Base-by-base conservation (phyloP, 495 filamentous ascomycete genomes). In the Xylaria grammica region DNA sequence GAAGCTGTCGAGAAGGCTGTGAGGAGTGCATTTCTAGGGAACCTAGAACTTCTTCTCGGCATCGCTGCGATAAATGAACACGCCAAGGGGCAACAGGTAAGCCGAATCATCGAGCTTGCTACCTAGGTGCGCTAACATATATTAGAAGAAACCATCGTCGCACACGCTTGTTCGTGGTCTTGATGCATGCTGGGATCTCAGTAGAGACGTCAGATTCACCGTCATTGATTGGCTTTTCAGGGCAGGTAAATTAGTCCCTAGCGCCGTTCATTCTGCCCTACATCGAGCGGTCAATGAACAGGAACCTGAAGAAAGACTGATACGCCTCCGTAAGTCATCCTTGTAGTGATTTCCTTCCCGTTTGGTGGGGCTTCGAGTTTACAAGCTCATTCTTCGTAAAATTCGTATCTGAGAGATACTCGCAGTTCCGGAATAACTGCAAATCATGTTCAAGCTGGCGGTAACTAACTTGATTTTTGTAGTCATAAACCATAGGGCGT, bases 1-100 rank as follows among this genome's bases (percentile, higher is more conserved):
- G 80, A 84, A 24, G 80, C 79, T 17, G 73, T 84, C n/a, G 80
- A 79, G 68, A 79, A 79, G 22, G 78, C 78, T 0, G 75, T 80
- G 0, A 70, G 78, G 20, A 74, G 77, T 29, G 76, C 76, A 0
- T 76, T 78, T 50, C 66, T 84, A 60, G 75, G 71, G 1, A 81
- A 67, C 60, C 65, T 84, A 8, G 78, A 80, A 65, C 64, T 81
- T 55, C 68, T 84, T 65, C 68, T 84, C 8, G 80, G 79, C 0
- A 66, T 82, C 7, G 55, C 74, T 24, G 71, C 68, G 7, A 65
- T 69, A 15, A 71, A 68, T 22, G 71, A 65, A 9, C 40, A 15
- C 51, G 65, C 3, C 65, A 68, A 54, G 3, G 27, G 15, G 5
- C 50, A 63, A 22, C 51, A 54, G 57, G 49, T 60, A 53, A 29